phyloP scores from a whole-genome alignment of 2,329 filamentous ascomycete genomes.

The Dothideomycetes sp. region DNA sequence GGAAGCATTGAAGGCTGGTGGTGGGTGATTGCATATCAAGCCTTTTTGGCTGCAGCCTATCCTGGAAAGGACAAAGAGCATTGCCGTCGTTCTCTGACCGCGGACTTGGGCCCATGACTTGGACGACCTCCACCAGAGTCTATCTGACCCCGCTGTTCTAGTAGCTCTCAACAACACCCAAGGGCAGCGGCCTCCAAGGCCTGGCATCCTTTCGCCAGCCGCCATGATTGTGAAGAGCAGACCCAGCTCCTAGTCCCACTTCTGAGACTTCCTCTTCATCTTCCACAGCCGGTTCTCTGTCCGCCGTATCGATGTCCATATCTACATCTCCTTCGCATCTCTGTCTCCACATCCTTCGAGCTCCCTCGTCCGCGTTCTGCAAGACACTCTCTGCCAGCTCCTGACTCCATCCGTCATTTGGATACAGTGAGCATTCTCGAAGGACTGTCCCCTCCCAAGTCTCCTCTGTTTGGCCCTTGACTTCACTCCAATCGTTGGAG shows the following conservation, averaged over 20 bases:
- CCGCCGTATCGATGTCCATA: too few relatives aligned
- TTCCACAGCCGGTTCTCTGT: slow-evolving; percentile 8
- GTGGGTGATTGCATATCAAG: slow-evolving; percentile 13
- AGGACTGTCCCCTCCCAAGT: slow-evolving; percentile 7
- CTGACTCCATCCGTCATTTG: slow-evolving; percentile 24
- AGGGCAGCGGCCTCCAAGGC: slow-evolving; percentile 5
- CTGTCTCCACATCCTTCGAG: slow-evolving; percentile 10
- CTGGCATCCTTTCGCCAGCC: slow-evolving; percentile 9
- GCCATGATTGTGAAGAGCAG: slow-evolving; percentile 6
- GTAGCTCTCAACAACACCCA: not conserved
- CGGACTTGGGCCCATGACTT: too few relatives aligned
- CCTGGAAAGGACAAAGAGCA: not conserved
- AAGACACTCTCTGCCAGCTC: slow-evolving; percentile 16
- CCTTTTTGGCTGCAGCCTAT: too few relatives aligned
- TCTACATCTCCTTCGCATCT: too few relatives aligned
- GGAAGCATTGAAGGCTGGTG: slow-evolving; percentile 34
- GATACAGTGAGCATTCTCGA: slow-evolving; percentile 24
- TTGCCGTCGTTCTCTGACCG: too few relatives aligned
- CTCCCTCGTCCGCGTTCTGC: slow-evolving; percentile 3
- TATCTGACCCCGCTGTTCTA: too few relatives aligned
- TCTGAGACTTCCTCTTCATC: slow-evolving; percentile 11
- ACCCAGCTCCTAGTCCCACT: slow-evolving; percentile 8
- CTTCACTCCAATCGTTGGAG: slow-evolving; percentile 22
- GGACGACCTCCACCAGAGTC: too few relatives aligned
- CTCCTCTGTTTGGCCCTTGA: slow-evolving; percentile 12